Conservation (phyloP, 192 early-diverging fungal genomes). For the Entomortierella chlamydospora region DNA sequence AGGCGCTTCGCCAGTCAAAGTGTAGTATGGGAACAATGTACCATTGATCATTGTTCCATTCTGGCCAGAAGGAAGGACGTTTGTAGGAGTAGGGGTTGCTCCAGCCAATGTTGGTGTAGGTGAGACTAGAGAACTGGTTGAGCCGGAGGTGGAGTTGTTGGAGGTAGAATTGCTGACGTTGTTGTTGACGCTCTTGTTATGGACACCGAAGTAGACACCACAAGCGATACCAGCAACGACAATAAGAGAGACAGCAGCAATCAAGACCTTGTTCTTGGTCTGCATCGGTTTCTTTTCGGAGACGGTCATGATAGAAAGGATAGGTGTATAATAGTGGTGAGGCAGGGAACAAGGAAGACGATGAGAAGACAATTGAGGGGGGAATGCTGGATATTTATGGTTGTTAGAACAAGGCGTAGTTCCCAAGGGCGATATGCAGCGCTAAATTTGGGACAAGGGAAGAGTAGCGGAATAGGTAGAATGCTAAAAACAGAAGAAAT, state of each 20-base stretch:
- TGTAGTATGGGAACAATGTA: constrained; percentile 44
- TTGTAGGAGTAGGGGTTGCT: constrained; percentile 3
- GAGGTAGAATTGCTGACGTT: constrained; percentile 5
- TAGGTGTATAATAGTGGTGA: too few relatives aligned
- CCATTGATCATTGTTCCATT: constrained; percentile 55
- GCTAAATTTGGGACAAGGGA: too few relatives aligned
- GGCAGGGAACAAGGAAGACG: background rate
- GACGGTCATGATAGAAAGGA: constrained; percentile 15
- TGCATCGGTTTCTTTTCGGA: constrained; percentile 53
- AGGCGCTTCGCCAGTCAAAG: constrained; percentile 21
- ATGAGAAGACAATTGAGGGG: background rate
- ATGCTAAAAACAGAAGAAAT: too few relatives aligned
- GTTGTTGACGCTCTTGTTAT: constrained; percentile 26
- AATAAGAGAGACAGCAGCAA: constrained; percentile 24
- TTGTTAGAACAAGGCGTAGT: too few relatives aligned
- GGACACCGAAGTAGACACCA: constrained; percentile 47
- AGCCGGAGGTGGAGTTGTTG: background rate
- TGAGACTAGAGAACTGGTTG: background rate
- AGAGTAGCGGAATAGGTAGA: too few relatives aligned
- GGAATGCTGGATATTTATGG: too few relatives aligned
- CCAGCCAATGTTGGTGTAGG: background rate
- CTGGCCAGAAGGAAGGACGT: background rate
- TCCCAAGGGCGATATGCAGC: too few relatives aligned
- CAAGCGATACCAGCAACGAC: constrained; percentile 39
- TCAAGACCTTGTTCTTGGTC: constrained; percentile 57